phyloP scores from a whole-genome alignment of 1,139 yeast species.

The Zygoascus meyerae region DNA sequence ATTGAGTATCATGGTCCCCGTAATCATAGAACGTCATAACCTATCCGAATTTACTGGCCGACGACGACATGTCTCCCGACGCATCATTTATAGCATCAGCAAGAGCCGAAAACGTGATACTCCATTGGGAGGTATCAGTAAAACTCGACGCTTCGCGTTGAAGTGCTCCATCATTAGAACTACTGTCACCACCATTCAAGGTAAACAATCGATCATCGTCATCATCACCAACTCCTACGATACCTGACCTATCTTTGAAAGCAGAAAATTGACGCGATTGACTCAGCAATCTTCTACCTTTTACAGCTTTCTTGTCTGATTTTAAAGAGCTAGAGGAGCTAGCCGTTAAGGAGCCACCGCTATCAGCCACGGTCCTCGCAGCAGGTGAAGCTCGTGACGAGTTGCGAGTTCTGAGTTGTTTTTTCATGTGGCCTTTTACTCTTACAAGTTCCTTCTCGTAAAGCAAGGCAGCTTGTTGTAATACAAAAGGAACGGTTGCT shows the following conservation, averaged over 20 bases:
- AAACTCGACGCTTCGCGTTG: constrained; percentile 14
- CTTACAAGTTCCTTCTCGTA: constrained; percentile 42
- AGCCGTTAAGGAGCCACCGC: constrained; percentile 1
- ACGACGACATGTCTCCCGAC: constrained; percentile 7
- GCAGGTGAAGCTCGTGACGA: constrained; percentile 6
- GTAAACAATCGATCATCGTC: neutral
- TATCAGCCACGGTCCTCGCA: neutral
- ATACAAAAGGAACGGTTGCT: constrained; percentile 38
- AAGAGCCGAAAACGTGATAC: constrained; percentile 3
- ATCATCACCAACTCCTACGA: neutral
- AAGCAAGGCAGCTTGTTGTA: constrained; percentile 45
- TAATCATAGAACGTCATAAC: neutral
- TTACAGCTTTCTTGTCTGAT: neutral
- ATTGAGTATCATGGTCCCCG: too few relatives aligned
- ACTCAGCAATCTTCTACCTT: constrained; percentile 5
- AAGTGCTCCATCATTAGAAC: neutral
- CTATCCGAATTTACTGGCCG: constrained; percentile 5
- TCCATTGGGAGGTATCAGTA: constrained; percentile 17
- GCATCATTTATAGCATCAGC: constrained; percentile 9
- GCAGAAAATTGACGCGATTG: constrained; percentile 3
- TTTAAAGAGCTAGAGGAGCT: neutral
- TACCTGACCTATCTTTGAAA: neutral
- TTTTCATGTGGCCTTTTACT: constrained; percentile 33
- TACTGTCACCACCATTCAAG: neutral
- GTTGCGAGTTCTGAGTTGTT: neutral